Percentiles rank a stretch among this genome's conserved stretches.
These are phyloP conservation scores for Purpureocillium lavendulum DNA, from an alignment of 2,329 filamentous ascomycete genomes.

Conservation along the genomic window DNA sequence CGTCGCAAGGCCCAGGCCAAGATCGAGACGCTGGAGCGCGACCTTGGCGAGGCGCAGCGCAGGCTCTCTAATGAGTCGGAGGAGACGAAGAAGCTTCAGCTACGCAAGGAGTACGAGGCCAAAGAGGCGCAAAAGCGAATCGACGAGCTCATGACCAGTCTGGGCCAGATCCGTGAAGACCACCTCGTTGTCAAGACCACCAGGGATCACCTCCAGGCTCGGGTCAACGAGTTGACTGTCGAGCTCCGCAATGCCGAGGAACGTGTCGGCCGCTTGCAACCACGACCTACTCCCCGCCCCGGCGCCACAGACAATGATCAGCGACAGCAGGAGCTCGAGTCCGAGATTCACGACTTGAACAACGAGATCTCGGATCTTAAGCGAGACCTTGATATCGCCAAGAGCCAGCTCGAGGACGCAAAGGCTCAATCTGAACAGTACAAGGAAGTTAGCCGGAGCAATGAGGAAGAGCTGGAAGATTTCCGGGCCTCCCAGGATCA, in stretches of 20 bases:
- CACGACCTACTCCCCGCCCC: conserved; percentile 61
- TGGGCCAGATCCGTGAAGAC: conserved; percentile 78
- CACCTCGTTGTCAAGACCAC: conserved; percentile 79
- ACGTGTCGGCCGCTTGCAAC: conserved; percentile 70
- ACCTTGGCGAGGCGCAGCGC: conserved; percentile 69
- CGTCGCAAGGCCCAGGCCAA: conserved; percentile 71
- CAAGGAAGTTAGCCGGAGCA: conserved; percentile 75
- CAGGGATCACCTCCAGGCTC: conserved; percentile 78
- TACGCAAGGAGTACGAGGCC: conserved; percentile 84
- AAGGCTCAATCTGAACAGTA: conserved; percentile 80
- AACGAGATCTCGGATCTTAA: conserved; percentile 81
- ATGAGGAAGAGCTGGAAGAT: conserved; percentile 79
- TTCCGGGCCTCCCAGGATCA: conserved; percentile 75
- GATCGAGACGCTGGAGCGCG: conserved; percentile 70
- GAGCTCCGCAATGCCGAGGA: conserved; percentile 87
- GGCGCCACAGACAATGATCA: conserved; percentile 34
- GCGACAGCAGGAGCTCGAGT: conserved; percentile 41
- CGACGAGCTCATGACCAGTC: conserved; percentile 76
- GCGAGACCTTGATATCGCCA: conserved; percentile 75
- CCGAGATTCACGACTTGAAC: conserved; percentile 69
- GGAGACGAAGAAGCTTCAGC: conserved; percentile 71
- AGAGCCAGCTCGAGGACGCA: conserved; percentile 70
- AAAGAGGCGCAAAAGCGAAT: conserved; percentile 85
- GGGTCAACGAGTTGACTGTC: conserved; percentile 81
- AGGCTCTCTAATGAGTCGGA: conserved; percentile 78